phyloP scores from a whole-genome alignment of 352 stramenopile species.

The Albugo candida region DNA sequence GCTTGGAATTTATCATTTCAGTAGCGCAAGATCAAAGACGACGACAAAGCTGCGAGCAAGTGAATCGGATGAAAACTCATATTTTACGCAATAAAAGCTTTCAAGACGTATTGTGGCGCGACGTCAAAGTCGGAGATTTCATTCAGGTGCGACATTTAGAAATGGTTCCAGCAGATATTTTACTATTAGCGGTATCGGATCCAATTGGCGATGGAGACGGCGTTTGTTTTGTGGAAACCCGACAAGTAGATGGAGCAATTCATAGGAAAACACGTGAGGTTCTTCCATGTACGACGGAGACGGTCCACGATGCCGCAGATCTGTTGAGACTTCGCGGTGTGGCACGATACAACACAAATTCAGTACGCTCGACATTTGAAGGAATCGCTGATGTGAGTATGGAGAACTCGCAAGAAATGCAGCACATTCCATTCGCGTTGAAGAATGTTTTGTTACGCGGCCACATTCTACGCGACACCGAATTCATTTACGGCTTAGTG shows the following conservation, averaged over 20 bases:
- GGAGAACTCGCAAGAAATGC: constrained; percentile 62
- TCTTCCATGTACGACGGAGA: constrained; percentile 29
- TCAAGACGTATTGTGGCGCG: constrained; percentile 64
- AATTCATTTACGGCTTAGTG: constrained; percentile 76
- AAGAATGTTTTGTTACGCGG: constrained; percentile 84
- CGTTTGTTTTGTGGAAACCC: constrained; percentile 74
- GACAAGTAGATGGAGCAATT: constrained; percentile 73
- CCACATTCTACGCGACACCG: constrained; percentile 80
- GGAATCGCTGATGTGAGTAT: constrained; percentile 61
- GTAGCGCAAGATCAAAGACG: constrained; percentile 71
- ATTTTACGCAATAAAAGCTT: constrained; percentile 63
- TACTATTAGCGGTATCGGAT: constrained; percentile 59
- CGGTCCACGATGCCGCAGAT: constrained; percentile 41
- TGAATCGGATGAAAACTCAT: constrained; percentile 39
- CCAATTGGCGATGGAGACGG: constrained; percentile 37
- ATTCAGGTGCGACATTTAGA: constrained; percentile 74
- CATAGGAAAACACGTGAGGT: constrained; percentile 72
- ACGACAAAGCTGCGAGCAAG: constrained; percentile 51
- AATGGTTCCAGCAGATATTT: constrained; percentile 50
- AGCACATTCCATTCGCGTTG: constrained; percentile 40
- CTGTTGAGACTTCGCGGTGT: constrained; percentile 36
- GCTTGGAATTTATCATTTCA: constrained; percentile 68
- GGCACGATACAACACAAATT: constrained; percentile 50
- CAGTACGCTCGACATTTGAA: constrained; percentile 42
- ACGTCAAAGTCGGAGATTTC: constrained; percentile 63